Evolutionary conservation across 2,329 filamentous ascomycete genomes (phyloP).

Genomic region (Rhynchosporium secalis): DNA sequence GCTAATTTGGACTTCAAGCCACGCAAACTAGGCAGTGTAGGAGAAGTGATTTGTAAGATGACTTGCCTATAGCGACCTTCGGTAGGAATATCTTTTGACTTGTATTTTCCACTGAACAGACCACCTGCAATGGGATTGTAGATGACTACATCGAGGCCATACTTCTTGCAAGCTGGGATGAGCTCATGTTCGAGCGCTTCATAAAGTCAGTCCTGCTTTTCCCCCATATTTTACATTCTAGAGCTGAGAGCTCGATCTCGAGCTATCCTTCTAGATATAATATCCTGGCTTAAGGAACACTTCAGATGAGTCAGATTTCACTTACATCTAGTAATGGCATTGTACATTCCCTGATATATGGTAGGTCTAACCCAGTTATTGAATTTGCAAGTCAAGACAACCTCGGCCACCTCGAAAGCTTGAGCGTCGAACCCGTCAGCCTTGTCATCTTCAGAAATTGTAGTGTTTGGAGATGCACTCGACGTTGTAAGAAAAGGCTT

Average conservation of each 20-base stretch:
- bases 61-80: conserved; percentile 64
- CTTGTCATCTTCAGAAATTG: neutral
- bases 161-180: conserved; percentile 70
- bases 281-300: too few relatives aligned
- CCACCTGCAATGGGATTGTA: conserved; percentile 84
- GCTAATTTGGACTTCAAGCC: neutral
- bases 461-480: neutral
- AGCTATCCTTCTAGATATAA: too few relatives aligned
- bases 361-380: conserved; percentile 55
- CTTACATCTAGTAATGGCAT: conserved; percentile 66
- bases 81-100: conserved; percentile 53
- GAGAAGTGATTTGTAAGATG: neutral
- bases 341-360: conserved; percentile 88
- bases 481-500: neutral
- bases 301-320: too few relatives aligned
- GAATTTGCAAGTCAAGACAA: conserved; percentile 54
- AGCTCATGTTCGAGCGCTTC: conserved; percentile 69
- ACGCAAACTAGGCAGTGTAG: neutral
- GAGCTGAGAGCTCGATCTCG: too few relatives aligned
- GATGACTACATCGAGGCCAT: conserved; percentile 75
- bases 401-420: conserved; percentile 84
- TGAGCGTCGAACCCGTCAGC: too few relatives aligned
- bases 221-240: too few relatives aligned
- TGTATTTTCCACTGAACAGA: conserved; percentile 71
- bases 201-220: too few relatives aligned